Base-by-base conservation (phyloP, 768 basidiomycete genomes). In the Tulasnella sp. region DNA sequence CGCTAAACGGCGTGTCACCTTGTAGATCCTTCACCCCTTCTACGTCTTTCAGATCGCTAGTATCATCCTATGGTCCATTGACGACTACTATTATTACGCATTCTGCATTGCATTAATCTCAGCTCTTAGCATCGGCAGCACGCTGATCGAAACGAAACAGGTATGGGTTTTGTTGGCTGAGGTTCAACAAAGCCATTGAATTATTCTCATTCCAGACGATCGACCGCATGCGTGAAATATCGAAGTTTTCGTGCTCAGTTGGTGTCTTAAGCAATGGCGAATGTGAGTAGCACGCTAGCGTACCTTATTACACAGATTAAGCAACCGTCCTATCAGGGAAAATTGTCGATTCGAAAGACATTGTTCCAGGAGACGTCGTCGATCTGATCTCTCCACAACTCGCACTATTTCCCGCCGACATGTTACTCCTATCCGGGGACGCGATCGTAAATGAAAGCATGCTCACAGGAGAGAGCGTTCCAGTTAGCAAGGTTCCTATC, bases 391-490 rank as follows among this genome's bases (percentile, higher is more conserved):
- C 83, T 30, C 79, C 88, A 1, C 78, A 80, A 24, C 77, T 94
- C 7, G 73, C 79, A 8, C 71, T 84, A 30, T 77, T 99, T 64
- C 96, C 96, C 2, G 88, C 90, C 13, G 96, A 99, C 70, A 77
- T 95, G 63, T 80, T 97, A 64, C 78, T 99, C 7, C 81, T 99
- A 27, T 89, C 91, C 1, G 96, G 96, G 1, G 96, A 99, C 70
- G 92, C 93, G 1, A 95, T 99, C 60, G 86, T 98, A 52, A 98
- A 98, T 70, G 96, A 99, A 73, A 95, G 92, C 63, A 98, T 99
- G 96, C 80, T 99, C 23, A 98, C 96, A 0, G 96, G 96, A 11
- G 96, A 99, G 73, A 96, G 93, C 64, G 90, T 99, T 0, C 96
- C 96, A 1, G 91, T 99, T 53, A 88, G 88, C 69, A 99, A 99